Percentiles rank a stretch among this genome's conserved stretches.
These are phyloP conservation scores for Eragrostis nindensis DNA, from an alignment of 176 grass and related monocot genomes.

Conservation along the genomic window DNA sequence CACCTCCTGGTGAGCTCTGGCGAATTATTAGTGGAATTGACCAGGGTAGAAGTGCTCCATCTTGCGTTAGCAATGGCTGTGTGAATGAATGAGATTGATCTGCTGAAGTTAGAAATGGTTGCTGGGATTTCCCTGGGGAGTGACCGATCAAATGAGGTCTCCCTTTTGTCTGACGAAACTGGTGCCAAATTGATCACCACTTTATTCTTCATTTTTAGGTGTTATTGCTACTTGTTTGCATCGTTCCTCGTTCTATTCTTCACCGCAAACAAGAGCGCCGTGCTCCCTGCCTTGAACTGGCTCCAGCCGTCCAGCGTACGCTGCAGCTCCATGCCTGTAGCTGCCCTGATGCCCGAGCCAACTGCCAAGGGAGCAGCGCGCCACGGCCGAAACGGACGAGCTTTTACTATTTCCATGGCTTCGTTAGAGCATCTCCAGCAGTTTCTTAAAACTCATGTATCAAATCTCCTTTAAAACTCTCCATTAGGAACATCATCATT, in stretches of 20 bases:
- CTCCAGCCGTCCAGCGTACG: background rate
- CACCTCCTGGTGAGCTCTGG: conserved; percentile 3
- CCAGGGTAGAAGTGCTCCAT: conserved; percentile 30
- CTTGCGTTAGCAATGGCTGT: background rate
- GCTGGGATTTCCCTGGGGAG: background rate
- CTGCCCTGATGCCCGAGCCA: too few species aligned
- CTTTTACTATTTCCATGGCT: too few species aligned
- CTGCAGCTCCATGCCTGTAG: background rate
- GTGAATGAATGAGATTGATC: background rate
- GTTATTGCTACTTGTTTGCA: background rate
- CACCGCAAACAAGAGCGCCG: background rate
- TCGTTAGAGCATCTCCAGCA: too few species aligned
- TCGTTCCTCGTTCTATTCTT: background rate
- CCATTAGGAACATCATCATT: too few species aligned
- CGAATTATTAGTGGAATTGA: conserved; percentile 14
- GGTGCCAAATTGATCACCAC: background rate
- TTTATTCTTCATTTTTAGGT: background rate
- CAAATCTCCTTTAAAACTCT: too few species aligned
- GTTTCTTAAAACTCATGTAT: too few species aligned
- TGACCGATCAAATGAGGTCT: background rate
- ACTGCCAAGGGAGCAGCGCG: too few species aligned
- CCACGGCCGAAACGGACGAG: too few species aligned
- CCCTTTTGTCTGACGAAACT: background rate
- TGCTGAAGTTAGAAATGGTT: background rate
- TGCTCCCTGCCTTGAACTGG: background rate